A percentile compares a stretch with the other conserved stretches of the same genome.
phyloP scores from a whole-genome alignment of 108 stramenopile genomes.

The Epithemia pelagica region DNA sequence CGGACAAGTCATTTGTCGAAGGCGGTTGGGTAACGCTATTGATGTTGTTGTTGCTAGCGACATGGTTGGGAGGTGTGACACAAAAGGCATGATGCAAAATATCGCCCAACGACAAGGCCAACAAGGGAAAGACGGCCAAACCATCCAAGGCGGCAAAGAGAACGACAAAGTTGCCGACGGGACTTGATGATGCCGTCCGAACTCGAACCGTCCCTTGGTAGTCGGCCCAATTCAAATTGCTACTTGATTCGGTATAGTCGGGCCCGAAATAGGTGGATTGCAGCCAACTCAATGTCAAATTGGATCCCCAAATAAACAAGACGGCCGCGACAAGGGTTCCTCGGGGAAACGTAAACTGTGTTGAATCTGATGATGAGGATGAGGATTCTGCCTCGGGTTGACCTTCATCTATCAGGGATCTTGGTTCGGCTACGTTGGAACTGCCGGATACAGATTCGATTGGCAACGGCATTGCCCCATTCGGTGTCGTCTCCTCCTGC shows the following conservation, averaged over 20 bases:
- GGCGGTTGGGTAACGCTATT: not conserved
- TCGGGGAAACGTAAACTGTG: not conserved
- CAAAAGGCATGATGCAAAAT: slow-evolving; percentile 7
- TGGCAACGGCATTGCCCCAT: not conserved
- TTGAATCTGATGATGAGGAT: no score
- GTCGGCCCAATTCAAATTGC: slow-evolving; percentile 2
- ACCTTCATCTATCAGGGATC: no score
- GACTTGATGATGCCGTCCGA: not conserved
- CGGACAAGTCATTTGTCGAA: not conserved
- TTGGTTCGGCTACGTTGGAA: not conserved
- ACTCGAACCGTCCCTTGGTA: not conserved
- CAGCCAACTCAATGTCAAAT: slow-evolving; percentile 4
- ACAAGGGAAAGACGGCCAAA: slow-evolving; percentile 9
- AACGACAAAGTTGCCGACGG: slow-evolving; percentile 4
- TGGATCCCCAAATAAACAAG: slow-evolving; percentile 12
- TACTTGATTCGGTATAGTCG: slow-evolving; percentile 3
- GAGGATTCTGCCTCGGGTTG: not conserved
- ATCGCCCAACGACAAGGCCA: slow-evolving; percentile 9
- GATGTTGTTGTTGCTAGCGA: not conserved
- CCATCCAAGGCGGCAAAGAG: slow-evolving; percentile 10
- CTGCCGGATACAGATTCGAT: not conserved
- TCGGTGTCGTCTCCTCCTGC: not conserved
- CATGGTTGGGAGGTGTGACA: not conserved
- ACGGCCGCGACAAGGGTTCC: not conserved
- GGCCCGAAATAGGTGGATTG: slow-evolving; percentile 11